These are phyloP conservation scores for Lophiotrema nucula DNA, from an alignment of 495 filamentous ascomycete species.

Conservation along the genomic window DNA sequence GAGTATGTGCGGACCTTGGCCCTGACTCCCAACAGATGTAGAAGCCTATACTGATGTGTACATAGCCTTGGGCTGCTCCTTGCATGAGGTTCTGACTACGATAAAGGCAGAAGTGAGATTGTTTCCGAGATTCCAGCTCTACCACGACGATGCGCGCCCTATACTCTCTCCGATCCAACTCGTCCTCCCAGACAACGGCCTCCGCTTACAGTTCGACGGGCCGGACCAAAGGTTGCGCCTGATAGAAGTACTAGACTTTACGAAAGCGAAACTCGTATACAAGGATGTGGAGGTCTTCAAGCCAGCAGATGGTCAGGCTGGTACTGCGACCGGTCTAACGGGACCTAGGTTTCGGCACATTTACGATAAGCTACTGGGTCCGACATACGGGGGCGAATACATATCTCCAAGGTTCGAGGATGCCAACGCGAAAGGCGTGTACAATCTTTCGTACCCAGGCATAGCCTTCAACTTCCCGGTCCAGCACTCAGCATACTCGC, in stretches of 20 bases:
- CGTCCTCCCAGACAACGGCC: constrained; percentile 74
- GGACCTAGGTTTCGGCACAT: constrained; percentile 88
- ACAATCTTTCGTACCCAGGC: constrained; percentile 89
- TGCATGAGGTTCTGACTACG: constrained; percentile 81
- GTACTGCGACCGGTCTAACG: constrained; percentile 40
- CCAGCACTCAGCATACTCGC: constrained; percentile 70
- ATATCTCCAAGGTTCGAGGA: constrained; percentile 57
- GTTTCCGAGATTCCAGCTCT: constrained; percentile 79
- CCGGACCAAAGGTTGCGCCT: constrained; percentile 86
- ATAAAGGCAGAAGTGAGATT: constrained; percentile 78
- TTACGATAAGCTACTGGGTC: constrained; percentile 86
- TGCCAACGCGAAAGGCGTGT: constrained; percentile 57
- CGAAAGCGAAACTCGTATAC: constrained; percentile 77
- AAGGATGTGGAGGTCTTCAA: constrained; percentile 83
- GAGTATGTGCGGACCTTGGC: constrained; percentile 45
- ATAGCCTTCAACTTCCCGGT: constrained; percentile 89
- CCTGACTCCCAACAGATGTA: constrained; percentile 23
- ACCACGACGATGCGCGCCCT: constrained; percentile 69
- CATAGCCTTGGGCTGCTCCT: constrained; percentile 70
- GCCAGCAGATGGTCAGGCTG: constrained; percentile 46
- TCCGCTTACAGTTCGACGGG: constrained; percentile 90
- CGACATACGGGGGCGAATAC: constrained; percentile 90
- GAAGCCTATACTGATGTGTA: constrained; percentile 1
- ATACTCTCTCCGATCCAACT: constrained; percentile 70
- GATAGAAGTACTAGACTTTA: constrained; percentile 88